Evolutionary conservation across 83 land plant genomes (phyloP), one percentile per base, ranked within the genome.

Genomic region (Isoetes engelmannii): DNA sequence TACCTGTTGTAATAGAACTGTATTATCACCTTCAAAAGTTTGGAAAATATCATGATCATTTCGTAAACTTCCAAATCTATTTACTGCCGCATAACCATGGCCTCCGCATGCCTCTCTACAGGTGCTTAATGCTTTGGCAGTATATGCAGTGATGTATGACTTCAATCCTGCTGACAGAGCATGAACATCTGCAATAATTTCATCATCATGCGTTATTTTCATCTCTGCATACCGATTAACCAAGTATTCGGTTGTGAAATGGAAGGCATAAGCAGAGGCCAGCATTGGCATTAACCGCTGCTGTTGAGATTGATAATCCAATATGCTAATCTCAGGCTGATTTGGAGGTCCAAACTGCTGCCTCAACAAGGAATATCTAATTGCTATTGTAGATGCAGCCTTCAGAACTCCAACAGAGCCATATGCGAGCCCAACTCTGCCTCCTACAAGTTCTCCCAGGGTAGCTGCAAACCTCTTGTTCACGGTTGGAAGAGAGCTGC

Each of bases 61-160:
- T 63, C 98, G 78, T 53, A 93, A 69, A 69, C 72, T 72, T 7
- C 98, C 98, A 80, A 93, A 90, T 43, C 96, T 69, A 61, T 93
- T 93, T 0, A 93, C 96, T 53, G 96, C 92, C 69, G 96, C 92
- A 83, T 93, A 93, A 3, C 98, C 98, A 80, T 93, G 98, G 12
- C 98, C 98, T 47, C 98, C 98, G 58, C 98, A 93, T 9, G 98
- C 84, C 81, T 93, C 98, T 66, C 98, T 80, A 63, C 98, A 93
- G n/a, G 75, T 73, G 53, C 89, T 90, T 48, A 93, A 61, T 15
- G 92, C 87, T 54, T 81, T 89, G 12, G 96, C 92, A 15, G 98
- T 93, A 57, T 85, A 93, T 48, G 88, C 84, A 19, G 98, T 93
- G 47, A 93, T 78, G 72, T 93, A 93, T 15, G 96, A 81, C 81